Conservation (phyloP, 2,329 filamentous ascomycete genomes). For the Alternaria consortialis region DNA sequence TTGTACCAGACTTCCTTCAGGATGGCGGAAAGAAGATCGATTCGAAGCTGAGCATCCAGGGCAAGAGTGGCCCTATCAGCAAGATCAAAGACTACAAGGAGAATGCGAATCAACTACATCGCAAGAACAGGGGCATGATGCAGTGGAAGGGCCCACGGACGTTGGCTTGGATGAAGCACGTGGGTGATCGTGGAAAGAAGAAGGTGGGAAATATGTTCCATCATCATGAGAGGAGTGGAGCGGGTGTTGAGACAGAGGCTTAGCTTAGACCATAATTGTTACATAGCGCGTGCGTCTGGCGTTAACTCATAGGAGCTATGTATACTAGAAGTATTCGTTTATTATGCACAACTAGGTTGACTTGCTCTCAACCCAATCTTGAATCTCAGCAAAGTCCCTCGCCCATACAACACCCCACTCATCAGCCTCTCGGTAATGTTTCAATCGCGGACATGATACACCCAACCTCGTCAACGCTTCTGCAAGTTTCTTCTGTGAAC, state of each 20-base stretch:
- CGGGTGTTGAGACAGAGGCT: slow-evolving; percentile 74
- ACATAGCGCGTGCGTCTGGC: slow-evolving; percentile 17
- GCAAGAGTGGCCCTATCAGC: slow-evolving; percentile 59
- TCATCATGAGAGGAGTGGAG: slow-evolving; percentile 62
- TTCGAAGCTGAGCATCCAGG: slow-evolving; percentile 39
- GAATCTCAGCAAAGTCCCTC: slow-evolving; percentile 22
- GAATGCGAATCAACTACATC: slow-evolving; percentile 40
- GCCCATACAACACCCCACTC: slow-evolving; percentile 39
- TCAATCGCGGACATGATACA: slow-evolving; percentile 34
- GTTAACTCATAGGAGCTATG: neutral
- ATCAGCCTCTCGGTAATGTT: slow-evolving; percentile 20
- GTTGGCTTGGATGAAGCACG: slow-evolving; percentile 67
- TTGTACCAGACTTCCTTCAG: slow-evolving; percentile 36
- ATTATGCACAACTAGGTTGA: neutral
- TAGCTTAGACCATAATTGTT: slow-evolving; percentile 56
- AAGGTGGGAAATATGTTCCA: slow-evolving; percentile 61
- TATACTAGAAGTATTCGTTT: neutral
- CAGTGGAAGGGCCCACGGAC: slow-evolving; percentile 71
- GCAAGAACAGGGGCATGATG: slow-evolving; percentile 74
- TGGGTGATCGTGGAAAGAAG: slow-evolving; percentile 61
- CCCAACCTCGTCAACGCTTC: slow-evolving; percentile 46
- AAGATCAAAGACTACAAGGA: slow-evolving; percentile 64
- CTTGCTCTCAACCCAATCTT: slow-evolving; percentile 10
- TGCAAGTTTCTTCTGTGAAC: slow-evolving; percentile 46
- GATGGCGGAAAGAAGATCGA: slow-evolving; percentile 31